Base-by-base conservation (phyloP, 352 stramenopile species). In the Phytopythium litorale region DNA sequence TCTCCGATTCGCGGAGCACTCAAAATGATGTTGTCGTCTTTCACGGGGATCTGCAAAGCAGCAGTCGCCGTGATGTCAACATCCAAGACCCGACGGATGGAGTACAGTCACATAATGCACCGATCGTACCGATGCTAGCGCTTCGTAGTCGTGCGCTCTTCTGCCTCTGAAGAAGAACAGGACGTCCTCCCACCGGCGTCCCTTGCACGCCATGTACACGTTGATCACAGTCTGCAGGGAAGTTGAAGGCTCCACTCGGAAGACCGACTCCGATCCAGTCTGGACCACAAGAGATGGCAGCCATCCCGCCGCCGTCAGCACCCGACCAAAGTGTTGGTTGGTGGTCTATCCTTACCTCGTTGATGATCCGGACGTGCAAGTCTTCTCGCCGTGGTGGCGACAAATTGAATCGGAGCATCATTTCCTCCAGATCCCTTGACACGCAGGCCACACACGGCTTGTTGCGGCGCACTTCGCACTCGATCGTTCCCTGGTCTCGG, bases 191-290 rank as follows among this genome's bases (percentile, higher is more conserved):
- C 21, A 51, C 6, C 3, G 6, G 21, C 5, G 45, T 32, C 45
- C 21, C 5, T 51, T 32, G 21, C 45, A 51, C 45, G 45, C 45
- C 45, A 51, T 32, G 45, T 51, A 51, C 45, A 51, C 45, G 45
- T 51, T 51, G 45, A 51, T 7, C 45, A 51, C 45, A 32, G 45
- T 51, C 5, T 51, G 45, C n/a, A 51, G 45, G 30, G 45, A 18
- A 18, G 45, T 51, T 4, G 45, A 51, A 9, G 45, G 45, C n/a
- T 13, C 1, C 2, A 51, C 21, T 13, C 16, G n/a, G 21, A 51
- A 30, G n/a, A 23, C 12, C 5, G 45, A 51, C 45, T 51, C 45
- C 5, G 19, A 18, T 30, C 45, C 45, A 19, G 45, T 21, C 45
- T 51, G 21, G 9, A 13, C 25, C 21, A 32, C 19, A 32, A 30